Evolutionary conservation across 108 stramenopile species (phyloP), one percentile per base, ranked within the genome.

Genomic region (Nitzschia palea): DNA sequence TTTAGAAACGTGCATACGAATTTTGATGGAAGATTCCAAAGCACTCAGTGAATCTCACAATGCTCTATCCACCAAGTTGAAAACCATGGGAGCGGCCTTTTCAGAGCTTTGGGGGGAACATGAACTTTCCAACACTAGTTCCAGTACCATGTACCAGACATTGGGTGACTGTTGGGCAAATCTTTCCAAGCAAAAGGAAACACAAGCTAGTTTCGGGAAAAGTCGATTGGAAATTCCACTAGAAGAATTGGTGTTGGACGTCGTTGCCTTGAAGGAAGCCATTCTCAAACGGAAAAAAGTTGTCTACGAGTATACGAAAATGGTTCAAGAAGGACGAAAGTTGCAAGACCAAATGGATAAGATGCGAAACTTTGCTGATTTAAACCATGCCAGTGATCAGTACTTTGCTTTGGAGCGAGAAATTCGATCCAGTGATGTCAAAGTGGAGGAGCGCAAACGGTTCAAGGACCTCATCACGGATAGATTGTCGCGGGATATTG

Each of bases 51-150:
- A 51, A 30, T 12, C 67, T 3, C 40, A 62, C 15, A 17, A 27
- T 8, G 29, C 20, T 3, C 28, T 37, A 25, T 27, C 74, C n/a
- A 67, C 44, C 28, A 56, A 56, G 50, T 62, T 53, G 8, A 50
- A 59, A 29, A 75, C 74, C 18, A 75, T 68, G 59, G 74, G 61
- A 12, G 58, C 74, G 33, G 74, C 74, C 6, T 75, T 75, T 55
- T 25, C 55, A 30, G 61, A 75, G 56, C 27, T 75, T 35, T 75
- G 74, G 74, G 74, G 74, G 15, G 74, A 75, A 40, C 74, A 75
- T 54, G 74, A 67, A 56, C 37, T 75, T 30, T 68, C 66, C 44
- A 75, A 67, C 35, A 75, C 74, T 5, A 68, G 67, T 43, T 55
- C 65, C 44, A 68, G 67, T 48, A 62, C 42, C 40, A 66, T 75